Conservation (phyloP, 805 yeast species). For the Candida succiphila region DNA sequence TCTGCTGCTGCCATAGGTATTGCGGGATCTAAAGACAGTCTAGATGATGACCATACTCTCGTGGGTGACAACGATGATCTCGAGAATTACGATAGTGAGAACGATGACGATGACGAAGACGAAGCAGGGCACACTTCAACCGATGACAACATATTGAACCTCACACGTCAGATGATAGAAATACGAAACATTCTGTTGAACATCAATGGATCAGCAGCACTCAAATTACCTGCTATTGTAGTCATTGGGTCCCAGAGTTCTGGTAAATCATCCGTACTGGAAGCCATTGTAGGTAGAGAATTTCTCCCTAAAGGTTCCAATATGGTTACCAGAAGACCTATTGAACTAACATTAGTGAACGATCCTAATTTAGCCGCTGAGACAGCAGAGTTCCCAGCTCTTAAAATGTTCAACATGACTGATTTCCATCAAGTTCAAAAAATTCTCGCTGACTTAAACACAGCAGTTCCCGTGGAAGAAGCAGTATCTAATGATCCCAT, state of each 20-base stretch:
- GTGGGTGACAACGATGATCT: constrained; percentile 36
- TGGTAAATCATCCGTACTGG: constrained; percentile 94
- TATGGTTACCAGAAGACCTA: constrained; percentile 98
- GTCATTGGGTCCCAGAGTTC: constrained; percentile 97
- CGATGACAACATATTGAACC: constrained; percentile 72
- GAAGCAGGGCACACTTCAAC: constrained; percentile 41
- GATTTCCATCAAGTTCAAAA: constrained; percentile 86
- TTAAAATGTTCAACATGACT: constrained; percentile 71
- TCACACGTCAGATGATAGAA: constrained; percentile 96
- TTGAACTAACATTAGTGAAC: constrained; percentile 85
- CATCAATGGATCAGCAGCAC: constrained; percentile 62
- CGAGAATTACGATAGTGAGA: constrained; percentile 35
- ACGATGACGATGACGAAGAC: constrained; percentile 34
- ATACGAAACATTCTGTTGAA: constrained; percentile 70
- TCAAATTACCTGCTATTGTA: constrained; percentile 88
- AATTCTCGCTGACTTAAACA: constrained; percentile 76
- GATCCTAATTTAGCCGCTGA: constrained; percentile 74
- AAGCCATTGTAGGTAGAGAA: constrained; percentile 96
- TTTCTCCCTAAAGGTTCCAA: constrained; percentile 94
- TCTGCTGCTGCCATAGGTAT: constrained; percentile 41
- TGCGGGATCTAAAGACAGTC: constrained; percentile 25
- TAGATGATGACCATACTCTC: constrained; percentile 5
- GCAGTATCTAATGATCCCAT: constrained; percentile 92
- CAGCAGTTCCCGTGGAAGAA: constrained; percentile 82
- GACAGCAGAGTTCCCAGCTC: constrained; percentile 87